A percentile compares a stretch with the other conserved stretches of the same genome.
These are phyloP conservation scores for Infundibulicybe gibba DNA, from an alignment of 768 basidiomycete species.

Conservation along the genomic window DNA sequence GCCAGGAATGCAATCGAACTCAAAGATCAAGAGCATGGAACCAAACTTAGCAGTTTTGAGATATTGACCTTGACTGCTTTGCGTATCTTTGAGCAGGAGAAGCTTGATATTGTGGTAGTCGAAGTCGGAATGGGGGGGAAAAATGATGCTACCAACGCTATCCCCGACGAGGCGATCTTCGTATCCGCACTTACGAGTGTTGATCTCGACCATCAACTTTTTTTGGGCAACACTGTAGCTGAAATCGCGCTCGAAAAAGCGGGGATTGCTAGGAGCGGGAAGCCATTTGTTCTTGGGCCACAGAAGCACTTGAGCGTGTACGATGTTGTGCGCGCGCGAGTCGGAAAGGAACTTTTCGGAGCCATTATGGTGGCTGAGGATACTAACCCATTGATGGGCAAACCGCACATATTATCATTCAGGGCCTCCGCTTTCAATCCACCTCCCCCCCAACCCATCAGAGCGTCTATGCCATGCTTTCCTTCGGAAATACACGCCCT, in stretches of 20 bases:
- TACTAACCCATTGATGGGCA: slow-evolving; percentile 31
- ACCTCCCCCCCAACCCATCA: slow-evolving; percentile 40
- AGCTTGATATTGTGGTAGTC: slow-evolving; percentile 80
- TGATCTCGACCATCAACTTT: slow-evolving; percentile 90
- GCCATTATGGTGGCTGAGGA: slow-evolving; percentile 31
- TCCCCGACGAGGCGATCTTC: slow-evolving; percentile 65
- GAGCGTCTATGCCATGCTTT: slow-evolving; percentile 40
- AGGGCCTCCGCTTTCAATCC: slow-evolving; percentile 21
- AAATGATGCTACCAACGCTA: slow-evolving; percentile 89
- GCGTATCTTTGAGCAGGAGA: slow-evolving; percentile 60
- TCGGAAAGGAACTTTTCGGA: slow-evolving; percentile 36
- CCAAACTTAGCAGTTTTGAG: slow-evolving; percentile 75
- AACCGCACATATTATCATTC: slow-evolving; percentile 24
- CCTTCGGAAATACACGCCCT: slow-evolving; percentile 37
- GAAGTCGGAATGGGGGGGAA: slow-evolving; percentile 97
- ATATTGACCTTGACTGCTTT: slow-evolving; percentile 81
- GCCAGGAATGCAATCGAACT: slow-evolving; percentile 45
- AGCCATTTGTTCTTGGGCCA: slow-evolving; percentile 62
- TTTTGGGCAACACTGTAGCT: slow-evolving; percentile 73
- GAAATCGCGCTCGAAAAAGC: slow-evolving; percentile 84
- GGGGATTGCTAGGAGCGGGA: slow-evolving; percentile 63
- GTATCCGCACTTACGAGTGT: slow-evolving; percentile 84
- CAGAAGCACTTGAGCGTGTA: slow-evolving; percentile 55
- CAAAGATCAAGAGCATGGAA: slow-evolving; percentile 36
- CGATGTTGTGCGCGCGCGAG: slow-evolving; percentile 35